Conservation (phyloP, 495 filamentous ascomycete species). For the Trichocladium antarcticum region DNA sequence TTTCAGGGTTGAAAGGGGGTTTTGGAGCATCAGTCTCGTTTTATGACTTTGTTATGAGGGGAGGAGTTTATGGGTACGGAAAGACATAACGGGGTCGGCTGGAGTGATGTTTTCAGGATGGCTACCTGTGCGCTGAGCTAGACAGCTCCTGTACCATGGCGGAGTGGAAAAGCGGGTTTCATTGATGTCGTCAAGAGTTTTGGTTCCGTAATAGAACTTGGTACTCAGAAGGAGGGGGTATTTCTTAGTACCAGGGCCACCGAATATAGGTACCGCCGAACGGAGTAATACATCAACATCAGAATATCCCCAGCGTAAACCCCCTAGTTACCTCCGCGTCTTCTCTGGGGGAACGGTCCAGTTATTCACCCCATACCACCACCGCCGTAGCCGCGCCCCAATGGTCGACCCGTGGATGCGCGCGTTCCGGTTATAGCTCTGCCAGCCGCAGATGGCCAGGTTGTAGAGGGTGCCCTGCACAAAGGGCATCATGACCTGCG, state of each 20-base stretch:
- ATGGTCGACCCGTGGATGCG: conserved; percentile 56
- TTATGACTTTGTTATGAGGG: conserved; percentile 6
- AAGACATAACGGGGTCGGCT: conserved; percentile 1
- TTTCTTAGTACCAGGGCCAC: no score
- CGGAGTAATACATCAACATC: no score
- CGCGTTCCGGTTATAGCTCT: conserved; percentile 66
- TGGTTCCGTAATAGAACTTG: conserved; percentile 3
- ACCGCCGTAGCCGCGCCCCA: conserved; percentile 61
- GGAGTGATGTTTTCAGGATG: neutral
- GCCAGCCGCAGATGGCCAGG: conserved; percentile 68
- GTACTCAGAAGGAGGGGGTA: neutral
- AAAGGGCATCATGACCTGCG: conserved; percentile 68
- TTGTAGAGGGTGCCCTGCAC: conserved; percentile 77
- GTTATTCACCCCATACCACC: conserved; percentile 89
- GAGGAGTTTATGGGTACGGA: conserved; percentile 9
- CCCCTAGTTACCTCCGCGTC: neutral
- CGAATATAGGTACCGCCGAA: no score
- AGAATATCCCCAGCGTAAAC: no score
- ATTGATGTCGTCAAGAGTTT: neutral
- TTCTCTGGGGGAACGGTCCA: conserved; percentile 51
- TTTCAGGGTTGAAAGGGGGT: conserved; percentile 13
- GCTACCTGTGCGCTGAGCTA: neutral
- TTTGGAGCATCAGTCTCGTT: neutral
- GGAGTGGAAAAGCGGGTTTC: neutral
- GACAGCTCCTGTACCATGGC: neutral